Percentiles rank a stretch among this genome's conserved stretches.
phyloP scores from a whole-genome alignment of 164 flowering plant species.

The Warburgia ugandensis region DNA sequence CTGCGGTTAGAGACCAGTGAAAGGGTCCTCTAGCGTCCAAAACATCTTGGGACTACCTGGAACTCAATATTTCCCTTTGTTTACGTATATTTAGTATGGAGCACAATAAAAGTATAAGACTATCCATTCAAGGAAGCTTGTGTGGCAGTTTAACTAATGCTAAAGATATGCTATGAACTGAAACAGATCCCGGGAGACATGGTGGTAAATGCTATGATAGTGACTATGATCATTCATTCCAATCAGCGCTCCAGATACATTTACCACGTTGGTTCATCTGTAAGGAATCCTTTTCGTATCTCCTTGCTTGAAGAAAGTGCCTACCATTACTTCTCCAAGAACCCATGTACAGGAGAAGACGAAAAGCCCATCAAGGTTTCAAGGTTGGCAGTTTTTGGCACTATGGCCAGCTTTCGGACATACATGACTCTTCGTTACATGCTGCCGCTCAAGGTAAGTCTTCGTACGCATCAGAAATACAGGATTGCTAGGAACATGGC shows the following conservation, averaged over 20 bases:
- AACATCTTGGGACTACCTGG: too few species aligned
- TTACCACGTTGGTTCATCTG: constrained; percentile 65
- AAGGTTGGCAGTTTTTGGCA: constrained; percentile 16
- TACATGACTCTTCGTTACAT: constrained; percentile 46
- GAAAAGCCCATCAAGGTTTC: constrained; percentile 47
- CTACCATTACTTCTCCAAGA: constrained; percentile 32
- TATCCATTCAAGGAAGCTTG: too few species aligned
- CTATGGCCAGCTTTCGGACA: constrained; percentile 40
- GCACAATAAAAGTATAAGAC: too few species aligned
- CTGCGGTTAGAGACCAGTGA: too few species aligned
- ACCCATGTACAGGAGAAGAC: constrained; percentile 46
- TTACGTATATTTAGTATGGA: too few species aligned
- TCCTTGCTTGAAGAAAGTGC: constrained; percentile 17
- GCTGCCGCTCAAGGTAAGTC: constrained; percentile 48
- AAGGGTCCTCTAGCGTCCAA: too few species aligned
- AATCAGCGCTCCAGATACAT: constrained; percentile 21
- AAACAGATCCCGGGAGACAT: constrained; percentile 89
- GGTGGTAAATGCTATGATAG: constrained; percentile 74
- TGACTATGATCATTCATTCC: constrained; percentile 46
- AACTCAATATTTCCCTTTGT: too few species aligned
- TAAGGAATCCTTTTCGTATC: constrained; percentile 32
- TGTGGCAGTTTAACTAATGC: too few species aligned
- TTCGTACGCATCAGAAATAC: background rate
- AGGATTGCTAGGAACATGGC: background rate
- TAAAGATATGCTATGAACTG: too few species aligned